phyloP scores from a whole-genome alignment of 176 grass and related monocot genomes.

The Hsuehochloa calcarea region DNA sequence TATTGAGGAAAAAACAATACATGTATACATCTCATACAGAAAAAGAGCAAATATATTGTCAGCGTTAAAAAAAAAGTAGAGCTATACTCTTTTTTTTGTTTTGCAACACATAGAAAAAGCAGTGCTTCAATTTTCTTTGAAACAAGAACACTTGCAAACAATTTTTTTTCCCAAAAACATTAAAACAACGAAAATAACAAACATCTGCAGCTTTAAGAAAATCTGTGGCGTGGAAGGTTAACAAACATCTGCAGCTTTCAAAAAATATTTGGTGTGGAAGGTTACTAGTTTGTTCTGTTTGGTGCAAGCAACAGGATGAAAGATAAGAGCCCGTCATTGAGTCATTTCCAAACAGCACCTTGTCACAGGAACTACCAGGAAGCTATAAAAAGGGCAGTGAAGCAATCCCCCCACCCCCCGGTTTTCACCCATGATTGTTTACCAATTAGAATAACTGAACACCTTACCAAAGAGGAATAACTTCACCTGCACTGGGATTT shows the following conservation, averaged over 20 bases:
- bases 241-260: not conserved
- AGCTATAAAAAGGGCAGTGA: not conserved
- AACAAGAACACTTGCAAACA: not conserved
- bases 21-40: not conserved
- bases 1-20: not conserved
- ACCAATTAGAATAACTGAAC: constrained; percentile 23
- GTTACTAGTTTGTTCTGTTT: not conserved
- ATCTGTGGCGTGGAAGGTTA: not conserved
- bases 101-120: not conserved
- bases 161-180: not conserved
- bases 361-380: not conserved
- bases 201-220: not conserved
- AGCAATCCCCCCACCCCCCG: not conserved
- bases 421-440: not conserved
- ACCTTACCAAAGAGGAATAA: constrained; percentile 61
- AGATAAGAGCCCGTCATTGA: not conserved
- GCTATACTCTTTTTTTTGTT: not conserved
- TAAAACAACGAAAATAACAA: not conserved
- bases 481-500: constrained; percentile 49
- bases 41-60: not conserved
- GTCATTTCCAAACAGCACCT: constrained; percentile 1
- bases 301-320: constrained; percentile 18
- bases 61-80: not conserved
- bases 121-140: not conserved
- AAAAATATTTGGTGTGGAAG: not conserved